Conservation (phyloP, 1,284 basidiomycete species). For the Cyathus olla region DNA sequence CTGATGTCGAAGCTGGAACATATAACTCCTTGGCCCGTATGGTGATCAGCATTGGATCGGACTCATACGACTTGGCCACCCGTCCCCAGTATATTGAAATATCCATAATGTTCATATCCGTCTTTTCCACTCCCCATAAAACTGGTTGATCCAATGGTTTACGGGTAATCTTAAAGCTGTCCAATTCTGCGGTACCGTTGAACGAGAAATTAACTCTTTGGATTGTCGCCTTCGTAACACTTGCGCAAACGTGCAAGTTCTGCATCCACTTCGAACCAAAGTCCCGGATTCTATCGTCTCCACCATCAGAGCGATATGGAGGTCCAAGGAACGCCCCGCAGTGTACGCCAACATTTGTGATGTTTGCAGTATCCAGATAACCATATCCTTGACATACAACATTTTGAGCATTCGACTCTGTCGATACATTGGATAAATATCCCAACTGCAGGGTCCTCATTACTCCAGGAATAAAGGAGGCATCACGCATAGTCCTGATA, state of each 20-base stretch:
- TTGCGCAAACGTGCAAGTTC: conserved; percentile 15
- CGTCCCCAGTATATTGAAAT: conserved; percentile 22
- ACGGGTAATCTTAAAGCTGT: conserved; percentile 4
- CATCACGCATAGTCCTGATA: background rate
- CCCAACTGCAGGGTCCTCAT: background rate
- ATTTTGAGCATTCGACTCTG: background rate
- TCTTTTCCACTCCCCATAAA: conserved; percentile 21
- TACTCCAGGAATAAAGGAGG: background rate
- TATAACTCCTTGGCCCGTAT: conserved; percentile 16
- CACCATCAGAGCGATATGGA: conserved; percentile 18
- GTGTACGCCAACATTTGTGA: conserved; percentile 18
- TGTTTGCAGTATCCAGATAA: conserved; percentile 13
- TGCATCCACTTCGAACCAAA: conserved; percentile 23
- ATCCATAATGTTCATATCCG: conserved; percentile 10
- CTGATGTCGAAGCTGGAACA: conserved; percentile 15
- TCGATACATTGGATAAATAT: background rate
- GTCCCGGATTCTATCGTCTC: conserved; percentile 8
- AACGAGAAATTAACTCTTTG: conserved; percentile 17
- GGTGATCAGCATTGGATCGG: conserved; percentile 13
- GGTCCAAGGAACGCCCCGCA: conserved; percentile 18
- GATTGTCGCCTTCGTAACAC: conserved; percentile 18
- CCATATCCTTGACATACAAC: conserved; percentile 12
- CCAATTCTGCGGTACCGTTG: conserved; percentile 13
- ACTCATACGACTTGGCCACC: conserved; percentile 13
- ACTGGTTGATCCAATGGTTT: conserved; percentile 10